Evolutionary conservation across 176 grass and related monocot genomes (phyloP).

Genomic region (Oryza nivara): DNA sequence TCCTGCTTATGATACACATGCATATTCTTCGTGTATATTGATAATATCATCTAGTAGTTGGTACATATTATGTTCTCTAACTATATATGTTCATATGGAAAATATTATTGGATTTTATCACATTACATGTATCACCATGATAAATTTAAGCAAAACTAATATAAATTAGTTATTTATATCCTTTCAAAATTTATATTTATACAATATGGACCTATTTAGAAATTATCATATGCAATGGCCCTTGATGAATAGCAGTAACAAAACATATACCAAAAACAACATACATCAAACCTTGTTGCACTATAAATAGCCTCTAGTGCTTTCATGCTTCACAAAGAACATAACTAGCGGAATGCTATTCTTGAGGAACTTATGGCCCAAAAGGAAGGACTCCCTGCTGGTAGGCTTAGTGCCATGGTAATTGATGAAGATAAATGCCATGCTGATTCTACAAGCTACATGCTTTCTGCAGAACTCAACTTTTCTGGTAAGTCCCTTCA

Average conservation of each 20-base stretch:
- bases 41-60: no score
- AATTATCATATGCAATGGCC: background rate
- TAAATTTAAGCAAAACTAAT: background rate
- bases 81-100: no score
- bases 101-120: background rate
- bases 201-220: background rate
- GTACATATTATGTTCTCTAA: no score
- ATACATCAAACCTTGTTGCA: background rate
- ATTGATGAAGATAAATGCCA: constrained; percentile 30
- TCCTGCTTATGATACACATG: no score
- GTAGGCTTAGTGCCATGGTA: background rate
- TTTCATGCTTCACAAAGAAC: background rate
- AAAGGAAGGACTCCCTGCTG: background rate
- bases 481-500: constrained; percentile 19
- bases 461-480: constrained; percentile 2
- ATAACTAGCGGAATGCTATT: background rate
- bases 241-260: background rate
- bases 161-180: background rate
- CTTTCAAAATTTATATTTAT: background rate
- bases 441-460: background rate
- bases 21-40: no score
- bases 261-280: background rate
- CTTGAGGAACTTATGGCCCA: background rate
- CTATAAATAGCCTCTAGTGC: constrained; percentile 30
- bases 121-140: background rate